Evolutionary conservation across 495 filamentous ascomycete species (phyloP), one percentile per base, ranked within the genome.

Genomic region (Lophiotrema nucula): DNA sequence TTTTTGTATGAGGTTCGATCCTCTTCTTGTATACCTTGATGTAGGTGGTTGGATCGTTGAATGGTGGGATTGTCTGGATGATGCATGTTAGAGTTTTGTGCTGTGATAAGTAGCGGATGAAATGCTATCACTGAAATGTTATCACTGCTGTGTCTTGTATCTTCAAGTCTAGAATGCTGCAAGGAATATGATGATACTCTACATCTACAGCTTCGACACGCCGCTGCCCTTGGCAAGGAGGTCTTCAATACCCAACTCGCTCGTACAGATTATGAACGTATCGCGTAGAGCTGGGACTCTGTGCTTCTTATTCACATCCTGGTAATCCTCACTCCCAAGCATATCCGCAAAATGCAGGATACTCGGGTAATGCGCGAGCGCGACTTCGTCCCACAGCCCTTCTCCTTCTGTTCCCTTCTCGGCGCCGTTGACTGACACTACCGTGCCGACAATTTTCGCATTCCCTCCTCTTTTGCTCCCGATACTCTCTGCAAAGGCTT

Each of bases 301-400:
- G 66, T 77, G 76, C 66, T 70, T 73, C 60, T 76, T 72, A 73
- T 87, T 87, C 10, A 80, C 80, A 16, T 73, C 75, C 72, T 88
- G 84, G 69, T 87, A 87, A 67, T 86, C 83, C 54, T 76, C 74
- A 26, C 77, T 76, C 10, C 70, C 79, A n/a, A 82, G 63, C 83
- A 86, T 88, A 65, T 83, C 80, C 53, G 76, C 79, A 64, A 87
- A 87, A 68, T 88, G 83, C 39, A 61, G 50, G 33, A 86, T 76
- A 41, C 76, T 82, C 8, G 84, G 83, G 70, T 87, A 87, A 73
- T 87, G 83, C 64, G 84, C 84, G 43, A 86, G 69, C 4, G 83
- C 83, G 44, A 85, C 71, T 70, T 85, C 75, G 76, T 82, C 77
- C 77, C 78, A 79, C 12, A 71, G 71, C 47, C 67, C 45, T 31